Evolutionary conservation across 140 eudicot species (phyloP).

Genomic region (Flaveria floridana): DNA sequence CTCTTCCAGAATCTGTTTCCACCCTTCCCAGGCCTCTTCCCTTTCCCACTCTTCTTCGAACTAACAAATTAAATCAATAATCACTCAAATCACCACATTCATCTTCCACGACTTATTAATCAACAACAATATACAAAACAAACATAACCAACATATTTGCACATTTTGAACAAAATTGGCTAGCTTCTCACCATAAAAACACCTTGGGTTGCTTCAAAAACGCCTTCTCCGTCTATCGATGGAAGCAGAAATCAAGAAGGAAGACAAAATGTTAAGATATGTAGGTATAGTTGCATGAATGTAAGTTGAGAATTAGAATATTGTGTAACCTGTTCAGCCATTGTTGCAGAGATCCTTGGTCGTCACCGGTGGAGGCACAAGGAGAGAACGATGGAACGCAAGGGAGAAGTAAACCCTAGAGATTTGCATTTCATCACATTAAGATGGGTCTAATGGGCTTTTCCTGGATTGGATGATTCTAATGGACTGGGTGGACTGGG

Average conservation of each 20-base stretch:
- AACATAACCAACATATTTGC: neutral
- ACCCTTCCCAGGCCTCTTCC: constrained; percentile 21
- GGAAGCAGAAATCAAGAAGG: neutral
- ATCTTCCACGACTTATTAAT: neutral
- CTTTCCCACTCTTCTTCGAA: constrained; percentile 23
- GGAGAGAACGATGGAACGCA: neutral
- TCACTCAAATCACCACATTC: neutral
- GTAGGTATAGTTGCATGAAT: neutral
- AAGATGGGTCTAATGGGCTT: constrained; percentile 7
- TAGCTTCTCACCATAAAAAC: constrained; percentile 9
- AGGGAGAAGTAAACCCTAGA: constrained; percentile 7
- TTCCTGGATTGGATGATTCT: neutral
- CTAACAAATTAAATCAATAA: neutral
- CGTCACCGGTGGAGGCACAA: neutral
- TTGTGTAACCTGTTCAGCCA: constrained; percentile 10
- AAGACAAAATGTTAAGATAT: neutral
- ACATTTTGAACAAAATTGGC: no score
- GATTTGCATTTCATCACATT: neutral
- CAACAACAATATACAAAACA: neutral
- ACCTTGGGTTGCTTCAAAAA: constrained; percentile 24
- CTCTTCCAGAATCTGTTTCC: constrained; percentile 17
- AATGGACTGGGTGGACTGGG: neutral
- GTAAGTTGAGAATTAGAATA: neutral
- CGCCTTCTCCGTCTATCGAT: constrained; percentile 20
- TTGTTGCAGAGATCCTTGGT: constrained; percentile 5